These are phyloP conservation scores for Arachnomyces sp. DNA, from an alignment of 2,329 filamentous ascomycete species.

Conservation along the genomic window DNA sequence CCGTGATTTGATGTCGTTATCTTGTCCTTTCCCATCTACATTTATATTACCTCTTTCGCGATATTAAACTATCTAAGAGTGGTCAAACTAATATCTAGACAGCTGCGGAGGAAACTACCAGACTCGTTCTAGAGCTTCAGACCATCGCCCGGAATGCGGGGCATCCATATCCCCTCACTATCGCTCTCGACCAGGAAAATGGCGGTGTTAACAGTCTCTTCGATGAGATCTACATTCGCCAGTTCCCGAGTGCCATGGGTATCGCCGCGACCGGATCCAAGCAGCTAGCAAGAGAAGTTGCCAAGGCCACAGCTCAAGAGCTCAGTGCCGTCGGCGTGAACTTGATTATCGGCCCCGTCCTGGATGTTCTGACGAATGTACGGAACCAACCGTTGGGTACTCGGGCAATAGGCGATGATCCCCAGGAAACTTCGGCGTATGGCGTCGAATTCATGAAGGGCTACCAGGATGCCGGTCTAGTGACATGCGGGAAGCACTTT, in stretches of 20 bases:
- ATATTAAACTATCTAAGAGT: conserved; percentile 9
- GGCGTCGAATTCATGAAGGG: conserved; percentile 86
- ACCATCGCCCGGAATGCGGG: conserved; percentile 85
- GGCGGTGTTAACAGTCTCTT: conserved; percentile 95
- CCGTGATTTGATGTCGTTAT: conserved; percentile 6
- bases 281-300: conserved; percentile 79
- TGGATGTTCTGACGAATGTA: conserved; percentile 91
- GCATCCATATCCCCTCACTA: conserved; percentile 79
- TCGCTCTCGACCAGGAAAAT: conserved; percentile 95
- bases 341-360: conserved; percentile 83
- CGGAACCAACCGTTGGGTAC: conserved; percentile 86
- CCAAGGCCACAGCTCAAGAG: conserved; percentile 87
- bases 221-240: conserved; percentile 89
- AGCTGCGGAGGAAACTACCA: conserved; percentile 88
- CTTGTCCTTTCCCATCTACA: conserved; percentile 1
- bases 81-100: conserved; percentile 24
- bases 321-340: conserved; percentile 91
- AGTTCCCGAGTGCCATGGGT: conserved; percentile 96
- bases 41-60: conserved; percentile 4
- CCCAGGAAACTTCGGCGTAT: conserved; percentile 89
- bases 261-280: conserved; percentile 84
- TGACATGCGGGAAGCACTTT: conserved; percentile 91
- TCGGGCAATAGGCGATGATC: conserved; percentile 82
- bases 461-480: conserved; percentile 82
- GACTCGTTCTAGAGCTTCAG: conserved; percentile 83